Evolutionary conservation across 805 yeast species (phyloP).

Genomic region (Schizosaccharomyces cryophilus): DNA sequence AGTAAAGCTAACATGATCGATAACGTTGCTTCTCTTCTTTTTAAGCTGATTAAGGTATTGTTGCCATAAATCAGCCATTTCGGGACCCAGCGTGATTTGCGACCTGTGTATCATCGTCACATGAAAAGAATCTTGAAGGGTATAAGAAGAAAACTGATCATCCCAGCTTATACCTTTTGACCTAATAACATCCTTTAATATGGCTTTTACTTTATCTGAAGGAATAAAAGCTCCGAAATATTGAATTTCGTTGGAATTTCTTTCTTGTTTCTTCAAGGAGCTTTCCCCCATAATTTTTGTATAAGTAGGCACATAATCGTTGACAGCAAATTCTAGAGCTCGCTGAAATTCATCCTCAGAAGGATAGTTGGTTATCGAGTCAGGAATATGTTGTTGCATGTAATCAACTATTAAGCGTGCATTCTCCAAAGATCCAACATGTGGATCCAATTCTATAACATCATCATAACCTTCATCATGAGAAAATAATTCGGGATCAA

Average conservation of each 20-base stretch:
- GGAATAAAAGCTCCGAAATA: not conserved
- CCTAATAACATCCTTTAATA: too few relatives aligned
- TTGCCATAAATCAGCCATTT: conserved; percentile 4
- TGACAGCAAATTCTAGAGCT: conserved; percentile 30
- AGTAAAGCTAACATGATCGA: conserved; percentile 3
- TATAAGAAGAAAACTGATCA: conserved; percentile 6
- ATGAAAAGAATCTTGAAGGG: conserved; percentile 35
- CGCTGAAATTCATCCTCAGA: conserved; percentile 18
- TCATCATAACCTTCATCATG: conserved; percentile 38
- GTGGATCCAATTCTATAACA: conserved; percentile 32
- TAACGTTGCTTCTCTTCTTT: not conserved
- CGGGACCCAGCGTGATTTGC: conserved; percentile 1
- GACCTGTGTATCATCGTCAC: conserved; percentile 35
- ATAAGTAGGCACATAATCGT: conserved; percentile 27
- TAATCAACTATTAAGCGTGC: conserved; percentile 20
- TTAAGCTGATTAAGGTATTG: conserved; percentile 3
- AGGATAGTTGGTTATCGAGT: conserved; percentile 20
- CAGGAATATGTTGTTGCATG: conserved; percentile 22
- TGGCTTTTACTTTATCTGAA: not conserved
- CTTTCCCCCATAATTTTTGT: conserved; percentile 15
- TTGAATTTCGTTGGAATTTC: conserved; percentile 3
- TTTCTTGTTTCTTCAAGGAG: conserved; percentile 4
- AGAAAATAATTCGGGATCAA: conserved; percentile 24
- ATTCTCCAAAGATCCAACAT: conserved; percentile 27
- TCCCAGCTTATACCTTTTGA: not conserved